Percentiles rank a stretch among this genome's conserved stretches.
phyloP scores from a whole-genome alignment of 768 basidiomycete species.

The Sarcodon sp. region DNA sequence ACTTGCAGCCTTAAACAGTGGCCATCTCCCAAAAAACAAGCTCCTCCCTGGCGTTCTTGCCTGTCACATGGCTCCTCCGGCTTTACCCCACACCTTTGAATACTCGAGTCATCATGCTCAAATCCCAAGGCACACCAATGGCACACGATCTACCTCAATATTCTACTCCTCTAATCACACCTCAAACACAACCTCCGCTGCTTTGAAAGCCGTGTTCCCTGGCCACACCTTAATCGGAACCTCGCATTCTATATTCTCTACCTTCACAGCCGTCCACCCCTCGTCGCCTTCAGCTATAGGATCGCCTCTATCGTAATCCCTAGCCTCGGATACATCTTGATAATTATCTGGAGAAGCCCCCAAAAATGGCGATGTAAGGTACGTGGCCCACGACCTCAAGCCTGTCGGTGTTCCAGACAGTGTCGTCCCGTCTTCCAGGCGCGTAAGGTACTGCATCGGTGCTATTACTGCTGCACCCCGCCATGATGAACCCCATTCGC shows the following conservation, averaged over 20 bases:
- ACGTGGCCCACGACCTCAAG: constrained; percentile 24
- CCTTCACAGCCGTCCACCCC: constrained; percentile 52
- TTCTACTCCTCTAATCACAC: constrained; percentile 24
- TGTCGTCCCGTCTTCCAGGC: constrained; percentile 7
- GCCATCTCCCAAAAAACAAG: no score
- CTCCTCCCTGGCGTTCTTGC: no score
- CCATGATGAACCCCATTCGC: constrained; percentile 67
- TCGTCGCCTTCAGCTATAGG: constrained; percentile 19
- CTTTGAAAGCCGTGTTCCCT: constrained; percentile 79
- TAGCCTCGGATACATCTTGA: constrained; percentile 44
- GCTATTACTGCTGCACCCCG: constrained; percentile 41
- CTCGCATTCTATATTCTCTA: constrained; percentile 91
- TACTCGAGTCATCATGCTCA: not conserved
- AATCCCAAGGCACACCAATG: not conserved
- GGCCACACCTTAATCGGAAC: constrained; percentile 84
- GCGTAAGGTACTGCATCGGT: constrained; percentile 36
- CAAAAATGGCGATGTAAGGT: constrained; percentile 30
- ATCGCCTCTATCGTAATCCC: constrained; percentile 14
- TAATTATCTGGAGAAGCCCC: constrained; percentile 33
- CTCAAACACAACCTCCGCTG: constrained; percentile 68
- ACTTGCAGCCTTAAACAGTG: no score
- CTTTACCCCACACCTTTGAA: no score
- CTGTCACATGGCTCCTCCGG: no score
- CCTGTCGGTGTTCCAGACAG: constrained; percentile 5
- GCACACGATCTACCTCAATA: not conserved